A percentile compares a stretch with the other conserved stretches of the same genome.
phyloP scores from a whole-genome alignment of 495 filamentous ascomycete species.

The Amphirosellinia nigrospora region DNA sequence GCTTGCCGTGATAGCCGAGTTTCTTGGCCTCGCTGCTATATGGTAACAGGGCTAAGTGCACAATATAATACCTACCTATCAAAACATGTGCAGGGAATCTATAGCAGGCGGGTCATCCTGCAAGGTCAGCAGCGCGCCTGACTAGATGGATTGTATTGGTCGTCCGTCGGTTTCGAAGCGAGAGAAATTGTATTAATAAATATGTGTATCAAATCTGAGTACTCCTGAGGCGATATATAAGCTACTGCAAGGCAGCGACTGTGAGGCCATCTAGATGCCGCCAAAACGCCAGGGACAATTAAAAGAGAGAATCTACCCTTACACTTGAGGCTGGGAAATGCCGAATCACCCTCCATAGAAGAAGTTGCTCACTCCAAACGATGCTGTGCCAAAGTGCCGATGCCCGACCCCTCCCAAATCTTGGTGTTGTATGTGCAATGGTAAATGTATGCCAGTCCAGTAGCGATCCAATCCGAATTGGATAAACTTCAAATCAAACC shows the following conservation, averaged over 20 bases:
- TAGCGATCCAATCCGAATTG: conserved; percentile 20
- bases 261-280: conserved; percentile 9
- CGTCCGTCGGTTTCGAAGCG: not conserved
- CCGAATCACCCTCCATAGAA: not conserved
- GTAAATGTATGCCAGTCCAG: conserved; percentile 17
- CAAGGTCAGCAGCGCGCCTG: not conserved
- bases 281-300: conserved; percentile 10
- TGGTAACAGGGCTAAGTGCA: not conserved
- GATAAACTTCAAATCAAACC: conserved; percentile 20
- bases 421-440: conserved; percentile 26
- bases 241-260: conserved; percentile 1
- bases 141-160: not conserved
- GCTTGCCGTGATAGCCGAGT: conserved; percentile 11
- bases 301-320: not conserved
- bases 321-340: conserved; percentile 6
- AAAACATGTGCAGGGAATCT: not conserved
- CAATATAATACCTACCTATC: not conserved
- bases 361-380: not conserved
- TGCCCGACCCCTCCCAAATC: conserved; percentile 7
- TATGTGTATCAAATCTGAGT: conserved; percentile 10
- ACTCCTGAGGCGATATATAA: conserved; percentile 10
- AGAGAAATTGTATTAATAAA: conserved; percentile 12
- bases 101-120: not conserved
- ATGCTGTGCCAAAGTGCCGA: conserved; percentile 23
- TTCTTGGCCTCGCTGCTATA: not conserved